phyloP scores from a whole-genome alignment of 2,329 filamentous ascomycete genomes.

The Fusarium sp. region DNA sequence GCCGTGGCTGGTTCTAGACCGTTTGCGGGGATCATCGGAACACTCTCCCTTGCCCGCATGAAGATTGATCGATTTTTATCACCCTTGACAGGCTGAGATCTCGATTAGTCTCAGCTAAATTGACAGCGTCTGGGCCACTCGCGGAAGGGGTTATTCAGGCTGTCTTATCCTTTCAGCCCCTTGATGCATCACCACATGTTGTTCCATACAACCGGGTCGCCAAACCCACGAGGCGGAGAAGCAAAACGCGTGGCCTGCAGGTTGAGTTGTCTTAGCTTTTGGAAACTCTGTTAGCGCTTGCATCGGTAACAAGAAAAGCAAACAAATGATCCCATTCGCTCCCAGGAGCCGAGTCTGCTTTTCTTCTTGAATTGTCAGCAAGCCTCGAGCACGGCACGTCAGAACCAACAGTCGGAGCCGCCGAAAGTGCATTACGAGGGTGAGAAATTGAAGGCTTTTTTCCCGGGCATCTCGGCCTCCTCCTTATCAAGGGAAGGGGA shows the following conservation, averaged over 20 bases:
- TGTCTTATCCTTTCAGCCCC: not conserved
- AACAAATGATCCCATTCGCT: not conserved
- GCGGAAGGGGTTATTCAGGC: not conserved
- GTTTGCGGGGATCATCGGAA: slow-evolving; percentile 29
- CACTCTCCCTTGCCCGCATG: not conserved
- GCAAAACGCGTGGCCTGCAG: not conserved
- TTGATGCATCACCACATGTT: not conserved
- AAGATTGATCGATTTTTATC: not conserved
- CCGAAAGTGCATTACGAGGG: not conserved
- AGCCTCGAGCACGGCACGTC: not conserved
- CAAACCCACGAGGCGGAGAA: not conserved
- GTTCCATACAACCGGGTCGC: not conserved
- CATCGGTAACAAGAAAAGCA: not conserved
- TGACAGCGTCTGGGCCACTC: not conserved
- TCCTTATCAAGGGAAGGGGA: not conserved
- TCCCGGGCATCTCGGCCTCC: not conserved
- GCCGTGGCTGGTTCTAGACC: slow-evolving; percentile 30
- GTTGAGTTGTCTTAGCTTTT: not conserved
- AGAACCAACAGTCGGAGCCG: not conserved
- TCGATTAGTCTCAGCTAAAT: not conserved
- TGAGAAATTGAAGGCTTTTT: not conserved
- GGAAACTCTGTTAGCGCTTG: not conserved
- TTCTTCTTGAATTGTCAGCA: not conserved
- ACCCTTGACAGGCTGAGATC: not conserved
- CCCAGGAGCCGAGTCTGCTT: not conserved